Percentiles rank a stretch among this genome's conserved stretches.
phyloP scores from a whole-genome alignment of 2,329 filamentous ascomycete genomes.

The Curvularia spicifera region DNA sequence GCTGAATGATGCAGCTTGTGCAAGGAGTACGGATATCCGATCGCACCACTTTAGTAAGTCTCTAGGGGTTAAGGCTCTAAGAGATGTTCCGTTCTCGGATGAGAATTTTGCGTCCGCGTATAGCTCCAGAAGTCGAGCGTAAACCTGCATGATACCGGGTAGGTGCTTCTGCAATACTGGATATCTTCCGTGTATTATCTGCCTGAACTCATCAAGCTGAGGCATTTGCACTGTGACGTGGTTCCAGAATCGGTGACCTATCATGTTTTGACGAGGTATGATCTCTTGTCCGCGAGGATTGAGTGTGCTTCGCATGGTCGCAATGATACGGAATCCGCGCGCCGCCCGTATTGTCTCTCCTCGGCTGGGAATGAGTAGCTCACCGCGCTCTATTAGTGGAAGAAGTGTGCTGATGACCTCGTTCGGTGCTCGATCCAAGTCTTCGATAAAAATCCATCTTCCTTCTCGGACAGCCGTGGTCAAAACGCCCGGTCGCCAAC shows the following conservation, averaged over 20 bases:
- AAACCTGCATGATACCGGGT: constrained; percentile 63
- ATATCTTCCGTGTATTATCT: constrained; percentile 74
- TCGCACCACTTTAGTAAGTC: constrained; percentile 93
- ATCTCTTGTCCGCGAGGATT: constrained; percentile 74
- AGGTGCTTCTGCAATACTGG: constrained; percentile 69
- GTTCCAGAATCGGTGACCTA: constrained; percentile 88
- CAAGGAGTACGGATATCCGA: constrained; percentile 72
- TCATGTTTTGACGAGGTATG: constrained; percentile 69
- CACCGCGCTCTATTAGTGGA: constrained; percentile 89
- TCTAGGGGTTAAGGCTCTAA: constrained; percentile 70
- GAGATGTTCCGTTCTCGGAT: constrained; percentile 61
- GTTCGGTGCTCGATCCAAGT: constrained; percentile 91
- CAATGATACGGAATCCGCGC: constrained; percentile 86
- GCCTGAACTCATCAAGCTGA: constrained; percentile 70
- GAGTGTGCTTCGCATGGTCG: constrained; percentile 77
- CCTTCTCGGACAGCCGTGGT: constrained; percentile 94
- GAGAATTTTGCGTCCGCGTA: constrained; percentile 55
- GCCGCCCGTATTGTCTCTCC: constrained; percentile 85
- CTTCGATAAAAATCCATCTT: constrained; percentile 95
- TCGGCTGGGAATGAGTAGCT: constrained; percentile 86
- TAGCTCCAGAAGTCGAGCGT: constrained; percentile 53
- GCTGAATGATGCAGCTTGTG: constrained; percentile 66
- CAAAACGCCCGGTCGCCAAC: constrained; percentile 89
- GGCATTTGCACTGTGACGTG: constrained; percentile 73
- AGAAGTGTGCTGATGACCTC: constrained; percentile 93